Evolutionary conservation across 768 basidiomycete genomes (phyloP).

Genomic region (Macrolepiota fuliginosa): DNA sequence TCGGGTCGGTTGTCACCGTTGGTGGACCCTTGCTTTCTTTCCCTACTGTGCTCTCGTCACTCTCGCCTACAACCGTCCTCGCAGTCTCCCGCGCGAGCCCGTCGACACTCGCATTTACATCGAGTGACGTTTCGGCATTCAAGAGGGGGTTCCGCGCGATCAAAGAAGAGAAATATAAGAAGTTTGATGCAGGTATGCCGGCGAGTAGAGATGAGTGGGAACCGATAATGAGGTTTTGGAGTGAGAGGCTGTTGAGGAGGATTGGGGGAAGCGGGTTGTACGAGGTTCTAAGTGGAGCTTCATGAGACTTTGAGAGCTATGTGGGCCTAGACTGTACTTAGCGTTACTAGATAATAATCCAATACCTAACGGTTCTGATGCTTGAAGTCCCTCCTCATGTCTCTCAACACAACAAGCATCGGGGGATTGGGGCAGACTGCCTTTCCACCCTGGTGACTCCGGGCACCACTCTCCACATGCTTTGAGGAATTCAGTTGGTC

Average conservation of each 20-base stretch:
- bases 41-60: constrained; percentile 49
- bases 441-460: too few species aligned
- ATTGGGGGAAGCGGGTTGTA: constrained; percentile 56
- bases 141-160: constrained; percentile 57
- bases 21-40: constrained; percentile 78
- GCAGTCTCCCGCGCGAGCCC: constrained; percentile 54
- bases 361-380: too few species aligned
- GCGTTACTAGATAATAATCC: too few species aligned
- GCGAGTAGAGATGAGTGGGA: constrained; percentile 75
- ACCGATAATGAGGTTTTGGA: constrained; percentile 87
- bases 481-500: too few species aligned
- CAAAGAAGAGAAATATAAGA: constrained; percentile 45
- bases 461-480: too few species aligned
- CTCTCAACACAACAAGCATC: too few species aligned
- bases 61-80: constrained; percentile 61
- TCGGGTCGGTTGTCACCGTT: constrained; percentile 70
- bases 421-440: too few species aligned
- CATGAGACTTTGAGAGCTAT: background rate
- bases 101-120: constrained; percentile 39
- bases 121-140: constrained; percentile 48
- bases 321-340: too few species aligned
- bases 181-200: constrained; percentile 65
- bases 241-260: constrained; percentile 56
- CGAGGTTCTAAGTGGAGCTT: constrained; percentile 56
- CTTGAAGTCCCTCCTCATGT: too few species aligned